Evolutionary conservation across 768 basidiomycete genomes (phyloP), one percentile per base, ranked within the genome.

Genomic region (Tricholoma hemisulphureum): DNA sequence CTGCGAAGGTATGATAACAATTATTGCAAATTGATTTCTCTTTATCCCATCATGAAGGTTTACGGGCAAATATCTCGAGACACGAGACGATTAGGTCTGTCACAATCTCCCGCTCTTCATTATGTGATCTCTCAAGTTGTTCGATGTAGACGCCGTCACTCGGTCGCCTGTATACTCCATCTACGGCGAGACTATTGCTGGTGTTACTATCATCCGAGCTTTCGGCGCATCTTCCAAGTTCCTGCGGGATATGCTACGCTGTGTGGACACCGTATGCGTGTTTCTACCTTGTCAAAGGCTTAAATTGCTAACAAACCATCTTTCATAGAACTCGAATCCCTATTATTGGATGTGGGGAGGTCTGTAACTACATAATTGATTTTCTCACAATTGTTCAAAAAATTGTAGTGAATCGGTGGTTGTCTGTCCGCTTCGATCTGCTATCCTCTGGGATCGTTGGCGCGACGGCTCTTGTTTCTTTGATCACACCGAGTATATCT

Each of bases 281-380:
- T 37, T 34, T 56, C 72, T 35, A 51, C 14, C n/a, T 9, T 35
- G 35, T 56, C 7, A 4, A 37, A 50, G 46, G 20, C 21, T 5
- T 5, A 23, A 20, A 16, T 20, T n/a, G 16, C n/a, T 16, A 53
- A 16, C 7, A 14, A 10, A 8, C 10, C 4, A 26, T 28, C 23
- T 16, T 54, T 9, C 59, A 59, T 56, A 81, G 78, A 82, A 80
- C 58, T 66, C 84, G 13, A 91, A 84, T 66, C 91, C 91, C 3
- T 89, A 85, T 68, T 93, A 90, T 66, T 95, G 94, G 94, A 88
- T 90, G 82, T 94, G 90, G 91, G 89, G 86, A 75, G 86, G 86
- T 89, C 67, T 21, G 35, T 14, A 3, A 53, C 76, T 63, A 51
- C 24, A 39, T 24, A 32, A 8, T 10, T 16, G 11, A 37, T 4